Percentiles rank a stretch among this genome's conserved stretches.
Conservation (phyloP, 2,329 filamentous ascomycete genomes). For the Neoarthrinium moseri region DNA sequence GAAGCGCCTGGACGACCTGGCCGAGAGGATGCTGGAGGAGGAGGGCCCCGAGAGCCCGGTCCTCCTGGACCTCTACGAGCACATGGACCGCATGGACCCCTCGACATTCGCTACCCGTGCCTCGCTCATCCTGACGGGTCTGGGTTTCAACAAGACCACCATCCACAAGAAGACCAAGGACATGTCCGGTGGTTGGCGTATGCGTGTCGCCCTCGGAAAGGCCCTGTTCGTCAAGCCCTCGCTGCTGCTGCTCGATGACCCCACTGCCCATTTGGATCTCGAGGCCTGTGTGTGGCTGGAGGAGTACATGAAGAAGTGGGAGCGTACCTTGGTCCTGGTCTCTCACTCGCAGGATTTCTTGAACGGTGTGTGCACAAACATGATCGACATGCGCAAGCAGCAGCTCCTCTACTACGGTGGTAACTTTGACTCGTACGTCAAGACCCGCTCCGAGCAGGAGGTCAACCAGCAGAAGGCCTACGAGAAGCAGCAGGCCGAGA, state of each 20-base stretch:
- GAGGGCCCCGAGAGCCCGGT: conserved; percentile 89
- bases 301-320: conserved; percentile 99
- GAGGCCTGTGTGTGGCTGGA: conserved; percentile 99
- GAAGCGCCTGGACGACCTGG: conserved; percentile 81
- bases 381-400: conserved; percentile 96
- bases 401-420: conserved; percentile 96
- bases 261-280: conserved; percentile 97
- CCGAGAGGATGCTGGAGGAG: conserved; percentile 87
- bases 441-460: conserved; percentile 92
- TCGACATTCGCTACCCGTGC: conserved; percentile 95
- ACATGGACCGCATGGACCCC: conserved; percentile 98
- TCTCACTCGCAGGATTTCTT: conserved; percentile 99
- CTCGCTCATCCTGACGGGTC: conserved; percentile 94
- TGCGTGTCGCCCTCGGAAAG: conserved; percentile 97
- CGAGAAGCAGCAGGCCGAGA: conserved; percentile 98
- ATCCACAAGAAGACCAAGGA: conserved; percentile 99
- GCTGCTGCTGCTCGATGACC: conserved; percentile 93
- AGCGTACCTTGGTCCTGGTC: conserved; percentile 91
- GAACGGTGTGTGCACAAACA: conserved; percentile 96
- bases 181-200: conserved; percentile 99
- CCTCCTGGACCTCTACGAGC: conserved; percentile 95
- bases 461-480: conserved; percentile 99
- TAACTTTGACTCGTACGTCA: conserved; percentile 98
- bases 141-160: conserved; percentile 97
- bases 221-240: conserved; percentile 98